Base-by-base conservation (phyloP, 352 stramenopile species). In the Globisporangium uncinulatum region DNA sequence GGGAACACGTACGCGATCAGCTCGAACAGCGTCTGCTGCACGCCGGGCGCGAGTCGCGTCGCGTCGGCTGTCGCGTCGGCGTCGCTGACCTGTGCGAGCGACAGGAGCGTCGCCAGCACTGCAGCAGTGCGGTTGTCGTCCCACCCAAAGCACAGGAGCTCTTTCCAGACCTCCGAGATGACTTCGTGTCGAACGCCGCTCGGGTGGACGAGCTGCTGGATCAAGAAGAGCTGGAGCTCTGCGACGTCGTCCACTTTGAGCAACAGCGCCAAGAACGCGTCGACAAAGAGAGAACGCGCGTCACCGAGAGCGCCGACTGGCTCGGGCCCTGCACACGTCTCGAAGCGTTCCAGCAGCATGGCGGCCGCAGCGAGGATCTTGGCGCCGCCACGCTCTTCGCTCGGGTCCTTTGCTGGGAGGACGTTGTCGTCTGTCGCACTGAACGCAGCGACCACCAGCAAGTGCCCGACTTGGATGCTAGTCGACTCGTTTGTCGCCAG, bases 141-240 rank as follows among this genome's bases (percentile, higher is more conserved):
- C 74, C 68, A 87, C 44, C 69, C 68, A 43, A 66, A 79, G 53
- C 74, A 87, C 51, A 89, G 24, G 7, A 86, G 52, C 59, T 89
- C 76, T 24, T 69, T 69, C 79, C 79, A 89, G 4, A 85, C 47
- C 24, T 76, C 69, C 70, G 69, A 86, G 50, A 81, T 57, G 37
- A 89, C 11, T 1, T 63, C 63, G 17, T 69, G 74, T 37, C 81
- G 74, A 6, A 53, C 59, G 41, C 69, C 66, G 39, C 74, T 55
- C 0, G 74, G 73, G 62, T 81, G 73, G 31, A 84, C 50, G 9
- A 73, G 76, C 49, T 87, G 74, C 43, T 87, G 73, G 13, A 86
- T 6, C 14, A 89, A 56, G 4, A 70, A 70, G 0, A 87, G 47
- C 54, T 89, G 70, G 31, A 89, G 51, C 32, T 70, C 54, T 15